Base-by-base conservation (phyloP, 805 yeast species). In the Ogataea paradorogensis region DNA sequence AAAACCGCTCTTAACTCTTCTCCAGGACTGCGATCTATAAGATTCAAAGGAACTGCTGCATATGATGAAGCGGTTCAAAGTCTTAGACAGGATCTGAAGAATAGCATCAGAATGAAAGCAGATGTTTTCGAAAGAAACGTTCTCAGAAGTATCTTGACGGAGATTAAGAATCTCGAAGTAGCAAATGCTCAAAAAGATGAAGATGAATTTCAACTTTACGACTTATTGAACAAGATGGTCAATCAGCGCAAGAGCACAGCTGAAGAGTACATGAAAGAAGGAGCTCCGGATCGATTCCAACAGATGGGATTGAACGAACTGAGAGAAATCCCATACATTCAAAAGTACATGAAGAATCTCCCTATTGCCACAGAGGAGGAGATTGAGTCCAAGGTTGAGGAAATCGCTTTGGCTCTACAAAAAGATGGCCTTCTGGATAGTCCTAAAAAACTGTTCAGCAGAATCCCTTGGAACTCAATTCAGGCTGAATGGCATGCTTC, bases 181-280 rank as follows among this genome's bases (percentile, higher is more conserved):
- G 61, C 55, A 14, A 54, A 54, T 28, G 55, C 54, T 9, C 56
- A 46, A 14, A 48, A 51, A 26, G 47, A 51, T 23, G 51, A 53
- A 15, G 62, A 61, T 38, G 63, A 63, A 41, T 65, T 58, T 31
- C 48, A 52, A 25, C 41, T 65, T 26, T 61, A 55, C 34, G 67
- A 63, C 38, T 50, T 63, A 30, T 46, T 64, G 9, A 33, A 43
- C 24, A 67, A 67, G 40, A 61, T 71, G 67, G 53, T 62, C 37
- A 68, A 65, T 37, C 71, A 71, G 43, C 59, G 76, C 47, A 47
- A 50, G 22, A 59, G 59, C 9, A 60, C 73, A 4, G 69, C 70
- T 13, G 52, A 45, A 6, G 65, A 64, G 39, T 71, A 66, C 45
- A 38, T 57, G 34, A 58, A 62, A 31, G 67, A 63, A 27, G 63